Evolutionary conservation across 495 filamentous ascomycete genomes (phyloP).

Genomic region (Evansstolkia leycettana): DNA sequence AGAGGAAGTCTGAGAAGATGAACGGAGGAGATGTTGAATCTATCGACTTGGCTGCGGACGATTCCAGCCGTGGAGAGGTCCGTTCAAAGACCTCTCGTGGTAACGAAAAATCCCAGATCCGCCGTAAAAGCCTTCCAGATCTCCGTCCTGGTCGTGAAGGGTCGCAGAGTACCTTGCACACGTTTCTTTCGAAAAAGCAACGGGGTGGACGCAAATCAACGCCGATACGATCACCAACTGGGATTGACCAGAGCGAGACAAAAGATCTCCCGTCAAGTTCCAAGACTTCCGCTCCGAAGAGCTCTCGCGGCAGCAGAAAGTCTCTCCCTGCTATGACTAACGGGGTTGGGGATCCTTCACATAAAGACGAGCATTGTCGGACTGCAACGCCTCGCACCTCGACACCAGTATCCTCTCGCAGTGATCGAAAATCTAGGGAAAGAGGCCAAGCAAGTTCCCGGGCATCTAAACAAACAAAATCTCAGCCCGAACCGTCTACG

Average conservation of each 20-base stretch:
- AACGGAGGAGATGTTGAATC: too few relatives aligned
- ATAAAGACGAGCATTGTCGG: not conserved
- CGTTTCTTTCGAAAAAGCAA: slow-evolving; percentile 6
- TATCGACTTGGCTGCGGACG: too few relatives aligned
- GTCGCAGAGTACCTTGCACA: slow-evolving; percentile 6
- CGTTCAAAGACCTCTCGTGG: not conserved
- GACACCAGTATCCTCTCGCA: not conserved
- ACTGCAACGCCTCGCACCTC: slow-evolving; percentile 2
- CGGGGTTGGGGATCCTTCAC: not conserved
- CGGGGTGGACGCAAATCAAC: slow-evolving; percentile 5
- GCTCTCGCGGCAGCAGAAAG: slow-evolving; percentile 6
- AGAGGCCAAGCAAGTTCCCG: too few relatives aligned
- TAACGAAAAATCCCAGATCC: slow-evolving; percentile 2
- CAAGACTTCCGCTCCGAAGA: slow-evolving; percentile 1
- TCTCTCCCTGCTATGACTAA: slow-evolving; percentile 9
- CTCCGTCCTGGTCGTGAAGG: slow-evolving; percentile 1
- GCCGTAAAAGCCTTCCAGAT: too few relatives aligned
- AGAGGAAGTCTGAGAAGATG: too few relatives aligned
- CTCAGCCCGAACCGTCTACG: too few relatives aligned
- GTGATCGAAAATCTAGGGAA: too few relatives aligned
- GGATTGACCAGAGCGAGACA: too few relatives aligned
- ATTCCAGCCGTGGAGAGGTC: too few relatives aligned
- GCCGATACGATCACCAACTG: not conserved
- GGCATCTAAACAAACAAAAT: too few relatives aligned
- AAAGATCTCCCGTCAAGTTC: slow-evolving; percentile 1